Evolutionary conservation across 208 protist species (phyloP).

Genomic region (Acanthamoeba healyi): DNA sequence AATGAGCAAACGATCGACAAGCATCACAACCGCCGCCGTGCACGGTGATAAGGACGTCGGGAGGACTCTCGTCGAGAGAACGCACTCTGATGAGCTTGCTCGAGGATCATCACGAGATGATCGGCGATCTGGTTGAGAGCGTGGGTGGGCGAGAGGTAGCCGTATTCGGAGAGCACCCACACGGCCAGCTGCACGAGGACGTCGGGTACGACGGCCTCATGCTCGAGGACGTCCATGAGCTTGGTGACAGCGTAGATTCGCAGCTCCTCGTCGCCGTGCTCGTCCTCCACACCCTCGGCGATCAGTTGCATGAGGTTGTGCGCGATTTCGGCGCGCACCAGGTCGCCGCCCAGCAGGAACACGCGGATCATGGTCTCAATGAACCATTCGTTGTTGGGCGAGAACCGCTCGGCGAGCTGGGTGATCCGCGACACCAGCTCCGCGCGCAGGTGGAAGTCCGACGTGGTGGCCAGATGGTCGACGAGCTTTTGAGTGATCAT

Average conservation of each 20-base stretch:
- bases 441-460: conserved; percentile 90
- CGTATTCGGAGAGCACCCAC: conserved; percentile 96
- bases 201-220: conserved; percentile 32
- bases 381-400: conserved; percentile 89
- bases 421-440: conserved; percentile 92
- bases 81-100: conserved; percentile 30
- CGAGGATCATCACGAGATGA: conserved; percentile 9
- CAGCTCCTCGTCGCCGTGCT: conserved; percentile 89
- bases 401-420: conserved; percentile 92
- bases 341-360: conserved; percentile 91
- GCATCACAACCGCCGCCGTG: background rate
- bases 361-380: conserved; percentile 95
- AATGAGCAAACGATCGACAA: too few species aligned
- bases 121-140: conserved; percentile 63
- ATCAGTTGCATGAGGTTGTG: conserved; percentile 96
- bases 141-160: conserved; percentile 89
- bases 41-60: too few species aligned
- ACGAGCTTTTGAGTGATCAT: conserved; percentile 94
- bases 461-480: conserved; percentile 89
- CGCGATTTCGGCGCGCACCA: conserved; percentile 88
- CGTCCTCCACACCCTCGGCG: conserved; percentile 92
- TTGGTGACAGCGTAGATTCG: conserved; percentile 90
- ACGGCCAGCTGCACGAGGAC: conserved; percentile 87
- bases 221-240: conserved; percentile 91
- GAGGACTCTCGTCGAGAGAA: too few species aligned